Base-by-base conservation (phyloP, 2,329 filamentous ascomycete species). In the Colletotrichum sp. region DNA sequence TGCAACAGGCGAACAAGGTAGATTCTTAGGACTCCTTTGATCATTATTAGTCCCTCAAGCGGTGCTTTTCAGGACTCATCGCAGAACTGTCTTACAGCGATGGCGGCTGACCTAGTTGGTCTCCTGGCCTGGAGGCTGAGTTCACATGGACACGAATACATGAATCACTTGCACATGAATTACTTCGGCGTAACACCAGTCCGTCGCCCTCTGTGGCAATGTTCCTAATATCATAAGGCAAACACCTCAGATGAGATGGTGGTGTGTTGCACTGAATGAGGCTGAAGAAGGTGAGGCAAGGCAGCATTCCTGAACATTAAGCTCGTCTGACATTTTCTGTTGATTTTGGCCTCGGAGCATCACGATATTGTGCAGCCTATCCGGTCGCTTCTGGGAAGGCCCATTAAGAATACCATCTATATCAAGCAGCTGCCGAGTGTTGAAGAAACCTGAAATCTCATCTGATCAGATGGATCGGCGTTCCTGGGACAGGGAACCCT, bases 401-500 rank as follows among this genome's bases (percentile, higher is more conserved):
- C 43, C 12, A 12, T 52, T 12, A 0, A 1, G 43, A 21, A 13
- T 13, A 52, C 43, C n/a, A 21, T 52, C 43, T 4, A 52, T 52
- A 21, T 21, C 43, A 52, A 52, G 43, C 43, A 52, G 43, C 43
- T 52, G 43, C 10, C n/a, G 43, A 52, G 43, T 52, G 6, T 52
- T 52, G 43, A 36, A 21, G 59, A 63, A 63, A 63, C 59, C 71
- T 55, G 36, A 43, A 65, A 66, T 66, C 39, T 26, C n/a, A n/a
- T 10, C 66, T 36, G 72, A 39, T 72, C 36, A 67, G 61, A 72
- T 16, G 34, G 68, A 61, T 74, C 72, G 68, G 36, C 68, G 48
- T 39, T 21, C 9, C 10, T 60, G 36, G 48, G 28, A n/a, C 18
- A 26, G 61, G 61, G 68, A 63, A 28, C 52, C 68, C 12, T 60